Evolutionary conservation across 2,329 filamentous ascomycete species (phyloP), one percentile per base, ranked within the genome.

Genomic region (Dryadomyces sulphureus): DNA sequence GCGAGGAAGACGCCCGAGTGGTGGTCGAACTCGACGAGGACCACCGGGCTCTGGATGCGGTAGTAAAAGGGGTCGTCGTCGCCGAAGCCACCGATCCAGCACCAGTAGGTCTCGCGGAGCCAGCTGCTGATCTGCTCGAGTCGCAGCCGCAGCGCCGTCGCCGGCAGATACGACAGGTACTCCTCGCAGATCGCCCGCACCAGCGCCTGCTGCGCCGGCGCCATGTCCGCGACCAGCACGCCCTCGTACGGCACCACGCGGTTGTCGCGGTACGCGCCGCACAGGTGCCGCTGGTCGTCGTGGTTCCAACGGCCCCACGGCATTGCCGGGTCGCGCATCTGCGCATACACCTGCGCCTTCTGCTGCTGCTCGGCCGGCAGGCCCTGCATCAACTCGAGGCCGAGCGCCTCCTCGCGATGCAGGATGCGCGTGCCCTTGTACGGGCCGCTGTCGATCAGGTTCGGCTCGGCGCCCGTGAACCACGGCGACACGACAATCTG

Each of bases 381-480:
- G 22, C 67, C 71, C 56, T 83, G 80, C 82, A 88, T 87, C 1
- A 88, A 68, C 50, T 67, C 55, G n/a, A 87, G 59, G 0, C 81
- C 82, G 0, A 84, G 59, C 2, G 61, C 59, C 41, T 83, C 82
- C 55, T 88, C 81, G 7, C 62, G 63, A 35, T 79, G 66, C 30
- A 88, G 62, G 46, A 88, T 84, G 4, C 72, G 65, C 0, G 78
- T 84, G 7, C 82, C 83, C 1, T 63, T 62, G 58, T 77, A 70
- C 0, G 70, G 71, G 0, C 82, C 81, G 0, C 61, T 60, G 52
- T 88, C 83, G 53, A 88, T 83, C 32, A 79, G 55, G 54, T 89
- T 87, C 0, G 84, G 84, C 60, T 90, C 84, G 0, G 84, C 84
- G 46, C 84, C 84, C 0, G 81, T 86, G 61, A 90, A 90, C 62